Percentiles rank a stretch among this genome's conserved stretches.
phyloP scores from a whole-genome alignment of 129 eudicot genomes.

The Artemisia tridentata region DNA sequence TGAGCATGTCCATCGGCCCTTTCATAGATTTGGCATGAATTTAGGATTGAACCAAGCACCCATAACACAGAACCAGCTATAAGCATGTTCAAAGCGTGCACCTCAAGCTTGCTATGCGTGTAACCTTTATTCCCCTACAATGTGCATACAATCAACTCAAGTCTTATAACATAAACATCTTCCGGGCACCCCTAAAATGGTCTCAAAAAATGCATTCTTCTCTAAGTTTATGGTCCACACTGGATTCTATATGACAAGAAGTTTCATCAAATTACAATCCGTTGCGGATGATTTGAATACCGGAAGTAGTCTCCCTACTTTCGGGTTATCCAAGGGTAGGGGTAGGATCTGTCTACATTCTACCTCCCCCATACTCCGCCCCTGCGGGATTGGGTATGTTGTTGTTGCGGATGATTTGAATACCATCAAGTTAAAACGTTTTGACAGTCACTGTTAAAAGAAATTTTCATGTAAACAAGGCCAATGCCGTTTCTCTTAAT shows the following conservation, averaged over 20 bases:
- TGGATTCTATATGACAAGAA: background rate
- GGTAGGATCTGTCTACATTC: too few relatives aligned
- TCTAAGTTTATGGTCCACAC: background rate
- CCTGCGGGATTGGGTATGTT: too few relatives aligned
- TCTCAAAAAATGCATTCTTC: background rate
- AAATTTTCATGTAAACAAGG: background rate
- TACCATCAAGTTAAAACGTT: background rate
- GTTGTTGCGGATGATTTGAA: background rate
- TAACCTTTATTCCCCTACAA: slow-evolving; percentile 62
- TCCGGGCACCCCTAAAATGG: too few relatives aligned
- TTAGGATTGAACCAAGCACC: slow-evolving; percentile 80
- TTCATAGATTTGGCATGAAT: slow-evolving; percentile 84
- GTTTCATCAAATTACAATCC: background rate
- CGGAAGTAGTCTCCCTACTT: too few relatives aligned
- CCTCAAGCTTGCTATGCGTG: slow-evolving; percentile 42
- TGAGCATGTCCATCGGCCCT: slow-evolving; percentile 95
- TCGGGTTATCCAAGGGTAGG: too few relatives aligned
- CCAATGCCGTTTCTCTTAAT: background rate
- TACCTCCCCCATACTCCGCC: too few relatives aligned
- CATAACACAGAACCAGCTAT: slow-evolving; percentile 69
- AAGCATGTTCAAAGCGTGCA: slow-evolving; percentile 58
- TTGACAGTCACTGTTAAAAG: background rate
- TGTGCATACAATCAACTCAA: background rate
- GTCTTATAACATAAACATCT: background rate
- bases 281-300: background rate